Evolutionary conservation across 441 rosid genomes (phyloP), one percentile per base, ranked within the genome.

Genomic region (Hura crepitans): DNA sequence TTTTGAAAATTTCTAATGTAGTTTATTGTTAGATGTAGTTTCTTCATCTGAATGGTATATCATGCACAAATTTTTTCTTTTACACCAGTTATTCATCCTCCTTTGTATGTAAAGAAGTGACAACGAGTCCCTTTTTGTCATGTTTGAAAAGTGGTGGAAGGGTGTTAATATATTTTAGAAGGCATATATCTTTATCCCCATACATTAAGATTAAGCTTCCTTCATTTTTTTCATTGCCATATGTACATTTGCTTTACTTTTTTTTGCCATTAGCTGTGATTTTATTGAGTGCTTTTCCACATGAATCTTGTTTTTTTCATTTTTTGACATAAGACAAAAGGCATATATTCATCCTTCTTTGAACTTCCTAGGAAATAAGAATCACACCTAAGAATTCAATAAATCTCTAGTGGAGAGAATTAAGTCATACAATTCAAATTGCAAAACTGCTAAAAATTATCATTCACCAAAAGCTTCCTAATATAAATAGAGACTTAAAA

Each of bases 121-220:
- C 83, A 88, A 84, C 78, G 87, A 81, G 77, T 75, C 86, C 58
- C 72, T 67, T 73, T 92, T 92, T 83, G 74, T 80, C 53, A 95
- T 81, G 88, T 89, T 92, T 78, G 83, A 98, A 83, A 92, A 95
- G 82, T 95, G 99, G 99, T 95, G 97, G 99, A 90, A 80, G 82
- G 97, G 93, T 72, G 82, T 84, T 71, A 84, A 89, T 81, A 79
- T 95, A 62, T 95, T 95, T 77, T 87, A 87, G 70, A 95, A 90
- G 81, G 89, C 98, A 6, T 95, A 95, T 74, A 63, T 95, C 42
- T 78, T 95, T 69, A 86, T 95, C 77, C 99, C 99, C 31, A 89
- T 92, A 67, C 97, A 95, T 33, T 93, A 95, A 49, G 91, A 87
- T 97, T 95, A 83, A 80, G 98, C 81, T 59, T 17, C 15, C 18